Conservation (phyloP, 768 basidiomycete species). For the Termitomyces sp. region DNA sequence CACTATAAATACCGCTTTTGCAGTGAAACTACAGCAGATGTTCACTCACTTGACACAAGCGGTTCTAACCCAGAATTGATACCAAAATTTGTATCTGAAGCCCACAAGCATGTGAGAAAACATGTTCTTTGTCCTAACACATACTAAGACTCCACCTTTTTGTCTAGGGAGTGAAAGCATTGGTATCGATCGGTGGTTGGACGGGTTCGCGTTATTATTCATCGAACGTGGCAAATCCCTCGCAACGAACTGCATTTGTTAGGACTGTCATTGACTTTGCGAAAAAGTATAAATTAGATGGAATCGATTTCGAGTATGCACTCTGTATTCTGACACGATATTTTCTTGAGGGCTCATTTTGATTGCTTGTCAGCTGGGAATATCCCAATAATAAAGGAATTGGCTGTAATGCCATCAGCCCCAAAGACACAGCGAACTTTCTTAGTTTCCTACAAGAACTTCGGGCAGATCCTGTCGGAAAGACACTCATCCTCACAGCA, state of each 20-base stretch:
- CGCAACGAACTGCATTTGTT: slow-evolving; percentile 62
- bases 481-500: slow-evolving; percentile 54
- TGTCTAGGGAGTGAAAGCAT: slow-evolving; percentile 48
- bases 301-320: slow-evolving; percentile 50
- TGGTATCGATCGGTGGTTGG: slow-evolving; percentile 70
- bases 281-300: slow-evolving; percentile 50
- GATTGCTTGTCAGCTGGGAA: slow-evolving; percentile 65
- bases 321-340: neutral
- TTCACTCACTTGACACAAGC: slow-evolving; percentile 27
- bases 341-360: neutral
- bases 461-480: slow-evolving; percentile 46
- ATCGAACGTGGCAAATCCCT: slow-evolving; percentile 48
- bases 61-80: slow-evolving; percentile 46
- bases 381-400: slow-evolving; percentile 70
- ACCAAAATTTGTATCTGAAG: slow-evolving; percentile 50
- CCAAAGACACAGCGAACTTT: slow-evolving; percentile 70
- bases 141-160: neutral
- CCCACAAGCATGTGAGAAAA: slow-evolving; percentile 35
- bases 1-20: neutral
- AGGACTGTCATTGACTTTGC: slow-evolving; percentile 49
- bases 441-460: slow-evolving; percentile 74
- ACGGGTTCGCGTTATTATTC: slow-evolving; percentile 61
- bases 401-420: slow-evolving; percentile 62
- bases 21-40: slow-evolving; percentile 35
- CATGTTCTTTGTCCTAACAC: neutral